Evolutionary conservation across 2,329 filamentous ascomycete species (phyloP).

Genomic region (Magnaporthiopsis poae): DNA sequence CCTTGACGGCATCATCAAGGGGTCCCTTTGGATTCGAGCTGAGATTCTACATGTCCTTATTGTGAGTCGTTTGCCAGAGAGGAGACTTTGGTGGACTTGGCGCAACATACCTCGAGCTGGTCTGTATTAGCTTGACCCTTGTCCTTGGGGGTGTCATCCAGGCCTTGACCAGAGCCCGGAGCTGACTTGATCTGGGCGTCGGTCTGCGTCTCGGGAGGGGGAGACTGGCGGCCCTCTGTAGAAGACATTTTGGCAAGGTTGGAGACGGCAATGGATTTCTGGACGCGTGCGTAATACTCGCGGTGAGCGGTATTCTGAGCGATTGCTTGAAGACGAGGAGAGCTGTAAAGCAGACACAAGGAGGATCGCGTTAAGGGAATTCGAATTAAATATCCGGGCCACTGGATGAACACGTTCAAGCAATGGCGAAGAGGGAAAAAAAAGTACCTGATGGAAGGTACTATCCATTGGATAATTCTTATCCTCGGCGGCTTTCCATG

Average conservation of each 20-base stretch:
- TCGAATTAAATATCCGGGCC: too few species aligned
- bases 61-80: neutral
- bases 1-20: slow-evolving; percentile 50
- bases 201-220: slow-evolving; percentile 58
- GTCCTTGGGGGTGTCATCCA: slow-evolving; percentile 33
- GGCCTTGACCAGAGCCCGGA: slow-evolving; percentile 47
- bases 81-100: neutral
- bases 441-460: neutral
- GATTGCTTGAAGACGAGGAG: too few species aligned
- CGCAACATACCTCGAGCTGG: slow-evolving; percentile 36
- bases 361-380: too few species aligned
- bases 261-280: neutral
- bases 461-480: neutral
- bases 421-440: neutral
- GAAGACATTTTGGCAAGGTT: slow-evolving; percentile 47
- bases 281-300: too few species aligned
- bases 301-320: too few species aligned
- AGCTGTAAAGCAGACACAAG: too few species aligned
- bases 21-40: slow-evolving; percentile 56
- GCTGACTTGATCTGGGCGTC: slow-evolving; percentile 53
- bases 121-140: slow-evolving; percentile 35
- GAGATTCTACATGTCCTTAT: slow-evolving; percentile 31
- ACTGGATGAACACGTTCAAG: too few species aligned
- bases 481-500: neutral
- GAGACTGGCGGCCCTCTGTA: slow-evolving; percentile 63